These are phyloP conservation scores for Clonostachys chloroleuca DNA, from an alignment of 2,329 filamentous ascomycete species.

Conservation along the genomic window DNA sequence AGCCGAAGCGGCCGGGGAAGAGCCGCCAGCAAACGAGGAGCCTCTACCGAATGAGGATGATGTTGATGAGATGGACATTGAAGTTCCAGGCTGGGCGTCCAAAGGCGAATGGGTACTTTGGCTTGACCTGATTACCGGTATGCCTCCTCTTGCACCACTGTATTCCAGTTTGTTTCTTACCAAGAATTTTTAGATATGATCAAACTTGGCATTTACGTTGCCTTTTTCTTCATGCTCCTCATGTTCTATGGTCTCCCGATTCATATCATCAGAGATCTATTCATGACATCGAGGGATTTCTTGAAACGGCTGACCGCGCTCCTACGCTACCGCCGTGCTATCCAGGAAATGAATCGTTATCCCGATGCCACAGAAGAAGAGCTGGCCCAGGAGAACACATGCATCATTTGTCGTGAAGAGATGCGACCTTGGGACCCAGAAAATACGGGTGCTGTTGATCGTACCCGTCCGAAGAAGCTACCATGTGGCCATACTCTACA, in stretches of 20 bases:
- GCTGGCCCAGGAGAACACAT: slow-evolving; percentile 81
- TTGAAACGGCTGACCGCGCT: slow-evolving; percentile 85
- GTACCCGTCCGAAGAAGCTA: slow-evolving; percentile 87
- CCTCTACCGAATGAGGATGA: slow-evolving; percentile 64
- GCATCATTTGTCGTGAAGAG: slow-evolving; percentile 95
- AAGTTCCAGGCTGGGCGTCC: slow-evolving; percentile 93
- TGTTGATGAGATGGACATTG: slow-evolving; percentile 88
- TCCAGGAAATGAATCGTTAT: slow-evolving; percentile 91
- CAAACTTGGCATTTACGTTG: slow-evolving; percentile 83
- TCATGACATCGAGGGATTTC: slow-evolving; percentile 90
- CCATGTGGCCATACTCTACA: slow-evolving; percentile 95
- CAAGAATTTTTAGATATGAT: slow-evolving; percentile 63
- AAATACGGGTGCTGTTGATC: slow-evolving; percentile 68
- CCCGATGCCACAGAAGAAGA: slow-evolving; percentile 88
- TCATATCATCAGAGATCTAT: slow-evolving; percentile 93
- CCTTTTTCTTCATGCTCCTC: slow-evolving; percentile 91
- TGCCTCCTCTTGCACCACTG: slow-evolving; percentile 15
- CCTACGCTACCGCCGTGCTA: slow-evolving; percentile 83
- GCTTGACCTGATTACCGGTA: slow-evolving; percentile 78
- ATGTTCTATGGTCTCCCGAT: slow-evolving; percentile 94
- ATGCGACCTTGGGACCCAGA: slow-evolving; percentile 75
- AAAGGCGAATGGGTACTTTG: slow-evolving; percentile 92
- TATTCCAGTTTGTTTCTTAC: not conserved
- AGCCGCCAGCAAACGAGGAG: slow-evolving; percentile 44
- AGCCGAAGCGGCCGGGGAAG: slow-evolving; percentile 48